Evolutionary conservation across 306 rosid species (phyloP), one percentile per base, ranked within the genome.

Genomic region (Cucumis hystrix): DNA sequence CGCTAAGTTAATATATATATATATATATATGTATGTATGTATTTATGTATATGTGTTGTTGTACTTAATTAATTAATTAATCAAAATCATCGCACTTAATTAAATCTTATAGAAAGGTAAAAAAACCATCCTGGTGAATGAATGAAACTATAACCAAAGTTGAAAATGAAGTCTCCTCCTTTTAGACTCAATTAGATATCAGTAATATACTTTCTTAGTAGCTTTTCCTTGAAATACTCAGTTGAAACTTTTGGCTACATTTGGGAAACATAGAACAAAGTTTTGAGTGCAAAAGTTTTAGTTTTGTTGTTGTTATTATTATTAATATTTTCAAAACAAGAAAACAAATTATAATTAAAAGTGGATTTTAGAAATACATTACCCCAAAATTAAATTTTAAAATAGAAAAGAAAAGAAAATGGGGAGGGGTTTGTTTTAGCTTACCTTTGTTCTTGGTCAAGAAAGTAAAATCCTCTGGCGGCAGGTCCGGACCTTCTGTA

Each of bases 381-480:
- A 10, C 41, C 41, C 4, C 6, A 61, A 20, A 12, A 47, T 3
- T 12, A 57, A 57, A 8, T 25, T 1, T 10, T 0, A 23, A 5
- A 25, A 16, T 0, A 35, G 15, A 63, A 8, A 0, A 28, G 3
- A 16, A 16, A 6, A 16, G 7, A 8, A 1, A 15, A 10, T 18
- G 1, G n/a, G 2, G 28, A 23, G 4, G 6, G 7, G 16, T 37
- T 68, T 28, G 4, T 0, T 39, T 7, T 1, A 33, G 37, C 25
- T 16, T 73, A 90, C 96, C 93, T 85, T 10, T 59, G 58, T 74
- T 83, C 84, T 58, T 87, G 81, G 79, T 87, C 85, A 8, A 60
- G 8, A 64, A 59, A 41, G 71, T 85, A 87, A 78, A 66, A 66
- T 81, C 66, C 85, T 39, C 28, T 55, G 84, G 10, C 78, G 56